These are phyloP conservation scores for Fomitopsis schrenkii DNA, from an alignment of 1,284 basidiomycete species.

Conservation along the genomic window DNA sequence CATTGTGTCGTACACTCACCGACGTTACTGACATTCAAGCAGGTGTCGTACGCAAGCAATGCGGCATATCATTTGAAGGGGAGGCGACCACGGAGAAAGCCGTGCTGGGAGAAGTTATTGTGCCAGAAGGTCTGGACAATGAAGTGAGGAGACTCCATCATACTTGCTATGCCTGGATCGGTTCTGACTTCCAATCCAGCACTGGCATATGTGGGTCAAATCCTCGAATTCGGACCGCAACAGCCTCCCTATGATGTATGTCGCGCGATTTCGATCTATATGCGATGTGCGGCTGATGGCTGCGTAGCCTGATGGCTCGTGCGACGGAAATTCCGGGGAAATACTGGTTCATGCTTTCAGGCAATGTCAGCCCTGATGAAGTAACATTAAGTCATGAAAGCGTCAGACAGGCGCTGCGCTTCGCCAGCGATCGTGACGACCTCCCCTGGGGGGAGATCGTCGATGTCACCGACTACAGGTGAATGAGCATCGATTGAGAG, in stretches of 20 bases:
- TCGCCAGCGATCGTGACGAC: slow-evolving; percentile 5
- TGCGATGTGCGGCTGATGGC: background rate
- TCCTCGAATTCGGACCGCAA: background rate
- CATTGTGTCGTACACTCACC: background rate
- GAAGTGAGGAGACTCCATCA: slow-evolving; percentile 13
- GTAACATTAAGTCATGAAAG: background rate
- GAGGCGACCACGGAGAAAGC: slow-evolving; percentile 21
- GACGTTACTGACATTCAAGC: background rate
- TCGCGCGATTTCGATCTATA: background rate
- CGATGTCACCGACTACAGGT: slow-evolving; percentile 8
- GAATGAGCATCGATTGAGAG: background rate
- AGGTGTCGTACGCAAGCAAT: slow-evolving; percentile 28
- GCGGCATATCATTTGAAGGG: slow-evolving; percentile 28
- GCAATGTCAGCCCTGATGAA: slow-evolving; percentile 3
- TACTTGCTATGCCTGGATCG: no score
- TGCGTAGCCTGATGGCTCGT: background rate
- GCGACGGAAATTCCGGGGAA: slow-evolving; percentile 1
- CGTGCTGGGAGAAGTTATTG: slow-evolving; percentile 27
- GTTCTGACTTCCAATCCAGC: background rate
- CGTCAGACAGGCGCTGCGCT: slow-evolving; percentile 2
- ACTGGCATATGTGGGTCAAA: background rate
- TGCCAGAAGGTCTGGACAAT: slow-evolving; percentile 18
- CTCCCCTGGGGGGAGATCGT: slow-evolving; percentile 5
- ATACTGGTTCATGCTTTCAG: background rate
- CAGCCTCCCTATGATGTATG: background rate